Conservation (phyloP, 495 filamentous ascomycete species). For the Bryoglossum gracile region DNA sequence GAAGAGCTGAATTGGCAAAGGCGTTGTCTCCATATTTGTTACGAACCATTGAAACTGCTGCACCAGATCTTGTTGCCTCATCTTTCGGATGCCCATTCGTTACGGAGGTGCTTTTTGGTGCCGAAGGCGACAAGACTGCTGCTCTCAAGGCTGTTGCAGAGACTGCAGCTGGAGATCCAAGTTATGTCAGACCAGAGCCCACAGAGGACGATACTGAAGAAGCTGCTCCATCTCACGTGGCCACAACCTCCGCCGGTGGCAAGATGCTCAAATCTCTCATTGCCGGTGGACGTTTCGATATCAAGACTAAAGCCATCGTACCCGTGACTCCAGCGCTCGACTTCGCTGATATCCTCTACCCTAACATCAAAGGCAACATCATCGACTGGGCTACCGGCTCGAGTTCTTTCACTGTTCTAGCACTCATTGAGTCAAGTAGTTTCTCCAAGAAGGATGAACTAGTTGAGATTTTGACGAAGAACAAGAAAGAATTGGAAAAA, state of each 20-base stretch:
- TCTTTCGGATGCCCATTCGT: constrained; percentile 85
- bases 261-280: constrained; percentile 86
- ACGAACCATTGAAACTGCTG: constrained; percentile 58
- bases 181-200: constrained; percentile 33
- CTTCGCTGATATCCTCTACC: constrained; percentile 73
- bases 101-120: constrained; percentile 71
- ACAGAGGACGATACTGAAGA: constrained; percentile 22
- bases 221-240: constrained; percentile 40
- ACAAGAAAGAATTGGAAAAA: constrained; percentile 42
- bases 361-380: constrained; percentile 64
- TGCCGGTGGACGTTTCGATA: constrained; percentile 77
- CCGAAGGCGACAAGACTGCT: constrained; percentile 59
- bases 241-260: constrained; percentile 56
- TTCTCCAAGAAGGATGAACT: constrained; percentile 63
- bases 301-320: constrained; percentile 55
- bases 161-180: constrained; percentile 57
- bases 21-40: constrained; percentile 62
- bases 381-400: constrained; percentile 80
- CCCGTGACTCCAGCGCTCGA: constrained; percentile 66
- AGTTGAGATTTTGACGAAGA: constrained; percentile 54
- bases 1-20: constrained; percentile 68
- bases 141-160: constrained; percentile 66
- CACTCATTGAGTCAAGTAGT: constrained; percentile 68
- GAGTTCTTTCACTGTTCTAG: constrained; percentile 75
- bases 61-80: constrained; percentile 56